A percentile compares a stretch with the other conserved stretches of the same genome.
phyloP scores from a whole-genome alignment of 768 basidiomycete species.

The Lyophyllum decastes region DNA sequence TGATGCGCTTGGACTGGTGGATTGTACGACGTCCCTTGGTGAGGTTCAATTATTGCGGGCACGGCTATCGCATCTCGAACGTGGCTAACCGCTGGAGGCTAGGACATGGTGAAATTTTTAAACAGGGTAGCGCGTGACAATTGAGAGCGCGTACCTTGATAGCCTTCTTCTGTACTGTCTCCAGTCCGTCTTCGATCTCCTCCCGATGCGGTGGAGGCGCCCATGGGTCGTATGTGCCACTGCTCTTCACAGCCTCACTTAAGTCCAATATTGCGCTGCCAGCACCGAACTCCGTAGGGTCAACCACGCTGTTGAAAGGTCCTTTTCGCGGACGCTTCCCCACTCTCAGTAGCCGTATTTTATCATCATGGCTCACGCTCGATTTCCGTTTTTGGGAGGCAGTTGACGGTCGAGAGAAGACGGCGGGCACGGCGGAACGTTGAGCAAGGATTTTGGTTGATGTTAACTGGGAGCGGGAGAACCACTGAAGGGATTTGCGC shows the following conservation, averaged over 20 bases:
- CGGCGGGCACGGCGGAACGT: conserved; percentile 86
- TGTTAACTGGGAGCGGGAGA: conserved; percentile 53
- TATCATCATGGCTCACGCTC: conserved; percentile 62
- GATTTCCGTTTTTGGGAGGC: conserved; percentile 43
- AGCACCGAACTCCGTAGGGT: conserved; percentile 64
- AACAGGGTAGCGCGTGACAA: not conserved
- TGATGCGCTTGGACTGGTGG: conserved; percentile 75
- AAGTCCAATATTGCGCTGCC: conserved; percentile 68
- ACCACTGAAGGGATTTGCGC: conserved; percentile 57
- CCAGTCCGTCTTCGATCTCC: conserved; percentile 38
- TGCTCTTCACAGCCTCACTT: conserved; percentile 68
- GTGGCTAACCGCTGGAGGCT: conserved; percentile 52
- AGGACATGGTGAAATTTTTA: not conserved
- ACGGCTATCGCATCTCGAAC: conserved; percentile 57
- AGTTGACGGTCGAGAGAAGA: conserved; percentile 56
- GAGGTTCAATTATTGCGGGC: conserved; percentile 70
- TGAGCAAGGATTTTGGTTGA: conserved; percentile 81
- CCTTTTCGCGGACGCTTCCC: conserved; percentile 71
- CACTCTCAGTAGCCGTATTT: conserved; percentile 74
- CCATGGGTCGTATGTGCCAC: conserved; percentile 73
- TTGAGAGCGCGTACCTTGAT: conserved; percentile 50
- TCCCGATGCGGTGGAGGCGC: conserved; percentile 31
- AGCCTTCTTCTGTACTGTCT: conserved; percentile 39
- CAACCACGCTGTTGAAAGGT: conserved; percentile 70
- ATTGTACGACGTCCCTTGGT: conserved; percentile 88